phyloP scores from a whole-genome alignment of 208 protist species.

The Leishmania braziliensis region DNA sequence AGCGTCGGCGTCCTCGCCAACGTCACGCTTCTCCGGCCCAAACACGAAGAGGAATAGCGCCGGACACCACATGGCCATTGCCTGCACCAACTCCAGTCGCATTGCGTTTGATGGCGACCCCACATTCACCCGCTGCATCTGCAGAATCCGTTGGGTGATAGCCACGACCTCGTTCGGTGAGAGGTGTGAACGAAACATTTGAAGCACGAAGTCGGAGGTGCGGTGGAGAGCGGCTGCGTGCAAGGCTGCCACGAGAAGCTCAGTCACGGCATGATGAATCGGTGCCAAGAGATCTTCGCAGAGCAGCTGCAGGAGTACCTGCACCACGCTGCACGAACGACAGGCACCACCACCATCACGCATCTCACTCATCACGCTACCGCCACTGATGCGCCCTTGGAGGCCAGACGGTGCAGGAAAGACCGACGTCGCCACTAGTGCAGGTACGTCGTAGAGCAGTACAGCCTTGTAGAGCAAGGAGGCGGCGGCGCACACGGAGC shows the following conservation, averaged over 20 bases:
- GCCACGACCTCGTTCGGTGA: not conserved
- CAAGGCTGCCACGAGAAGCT: conserved; percentile 28
- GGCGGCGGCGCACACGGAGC: conserved; percentile 8
- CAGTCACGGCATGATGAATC: conserved; percentile 16
- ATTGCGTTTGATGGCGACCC: conserved; percentile 30
- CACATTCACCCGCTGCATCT: conserved; percentile 8
- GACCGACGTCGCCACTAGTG: conserved; percentile 4
- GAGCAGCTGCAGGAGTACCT: conserved; percentile 17
- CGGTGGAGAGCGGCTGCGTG: conserved; percentile 11
- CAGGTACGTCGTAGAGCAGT: conserved; percentile 14
- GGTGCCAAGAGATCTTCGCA: conserved; percentile 2
- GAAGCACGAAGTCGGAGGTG: not conserved
- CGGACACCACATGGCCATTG: conserved; percentile 33
- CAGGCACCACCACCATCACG: no score
- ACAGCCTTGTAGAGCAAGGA: conserved; percentile 24
- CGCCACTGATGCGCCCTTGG: not conserved
- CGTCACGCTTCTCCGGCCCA: conserved; percentile 9
- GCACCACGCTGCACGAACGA: conserved; percentile 15
- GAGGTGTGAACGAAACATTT: conserved; percentile 20
- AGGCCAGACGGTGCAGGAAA: conserved; percentile 11
- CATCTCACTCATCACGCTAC: not conserved
- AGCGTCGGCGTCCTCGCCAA: conserved; percentile 2
- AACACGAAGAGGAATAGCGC: conserved; percentile 29
- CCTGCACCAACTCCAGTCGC: conserved; percentile 30
- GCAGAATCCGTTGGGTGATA: conserved; percentile 9